Evolutionary conservation across 768 basidiomycete genomes (phyloP), one percentile per base, ranked within the genome.

Genomic region (Amanita subjunquillea): DNA sequence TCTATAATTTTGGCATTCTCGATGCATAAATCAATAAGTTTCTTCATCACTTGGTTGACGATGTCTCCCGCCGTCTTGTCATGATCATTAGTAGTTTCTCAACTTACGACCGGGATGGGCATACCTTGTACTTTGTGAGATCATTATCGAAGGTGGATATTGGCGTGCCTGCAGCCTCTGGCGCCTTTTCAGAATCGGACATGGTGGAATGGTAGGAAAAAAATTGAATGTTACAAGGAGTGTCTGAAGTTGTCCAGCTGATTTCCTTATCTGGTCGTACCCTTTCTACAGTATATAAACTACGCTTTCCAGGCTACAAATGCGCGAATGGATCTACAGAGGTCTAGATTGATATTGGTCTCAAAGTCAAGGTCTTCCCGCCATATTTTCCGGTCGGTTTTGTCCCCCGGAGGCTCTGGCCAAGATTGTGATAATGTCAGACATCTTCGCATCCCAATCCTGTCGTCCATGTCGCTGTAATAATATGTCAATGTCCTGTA

Each of bases 1-100:
- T 96, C 91, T 70, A 94, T 75, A 58, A 88, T 67, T 70, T 88
- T 91, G 60, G 89, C 87, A 29, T 91, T 94, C 64, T 91, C 88
- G 10, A 87, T 72, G 57, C 73, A 73, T 54, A 84, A 75, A 43
- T 79, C 82, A 59, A 96, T 75, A 61, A 98, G 77, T 72, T 86
- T 87, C 71, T 89, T 89, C 65, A 87, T 79, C 54, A 88, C 91
- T 59, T 80, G 76, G 60, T 87, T 79, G 39, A 89, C 85, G 69
- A 95, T 91, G 59, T 94, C 91, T 53, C 90, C 91, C 20, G 95
- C 92, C n/a, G 82, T 76, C 88, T 95, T 62, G 38, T 9, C 10
- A 56, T 55, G 60, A 61, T 64, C 60, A 59, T 37, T 53, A 56
- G 59, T 62, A 59, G 62, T 60, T 58, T 59, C 55, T 32, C 45